Percentiles rank a stretch among this genome's conserved stretches.
Conservation (phyloP, 371 early-diverging fungal species). For the Mortierella sp. region DNA sequence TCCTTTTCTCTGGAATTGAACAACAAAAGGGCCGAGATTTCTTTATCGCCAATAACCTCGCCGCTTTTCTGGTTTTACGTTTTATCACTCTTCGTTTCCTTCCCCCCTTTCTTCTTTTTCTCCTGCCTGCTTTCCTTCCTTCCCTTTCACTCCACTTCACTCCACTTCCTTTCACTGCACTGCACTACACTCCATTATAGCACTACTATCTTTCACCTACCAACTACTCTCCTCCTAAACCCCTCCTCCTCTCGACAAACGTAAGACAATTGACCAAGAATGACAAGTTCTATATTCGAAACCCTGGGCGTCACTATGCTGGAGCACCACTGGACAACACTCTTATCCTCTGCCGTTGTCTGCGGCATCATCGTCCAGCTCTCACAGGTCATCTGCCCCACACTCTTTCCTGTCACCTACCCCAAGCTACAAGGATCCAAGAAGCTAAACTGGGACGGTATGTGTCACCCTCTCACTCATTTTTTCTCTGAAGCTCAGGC, state of each 20-base stretch:
- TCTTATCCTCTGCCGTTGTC: constrained; percentile 59
- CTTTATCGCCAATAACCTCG: neutral
- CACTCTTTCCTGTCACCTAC: constrained; percentile 74
- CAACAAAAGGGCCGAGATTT: constrained; percentile 5
- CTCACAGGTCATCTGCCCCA: constrained; percentile 69
- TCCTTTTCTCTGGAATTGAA: neutral
- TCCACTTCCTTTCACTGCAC: neutral
- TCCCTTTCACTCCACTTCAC: neutral
- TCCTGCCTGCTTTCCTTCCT: neutral
- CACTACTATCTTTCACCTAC: neutral
- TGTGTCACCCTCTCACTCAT: neutral
- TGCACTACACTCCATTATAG: neutral
- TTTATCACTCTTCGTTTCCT: neutral
- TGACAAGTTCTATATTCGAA: constrained; percentile 21
- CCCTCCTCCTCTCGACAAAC: neutral
- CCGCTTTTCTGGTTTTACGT: neutral
- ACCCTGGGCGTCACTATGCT: constrained; percentile 59
- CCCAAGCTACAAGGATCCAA: constrained; percentile 67
- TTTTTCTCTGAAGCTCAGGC: neutral
- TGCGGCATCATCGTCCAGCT: constrained; percentile 69
- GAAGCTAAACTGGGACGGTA: constrained; percentile 61
- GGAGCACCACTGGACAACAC: constrained; percentile 62
- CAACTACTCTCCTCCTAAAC: neutral
- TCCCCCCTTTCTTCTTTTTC: neutral
- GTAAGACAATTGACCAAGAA: neutral